Evolutionary conservation across 305 asterid species (phyloP).

Genomic region (Fraxinus nigra): DNA sequence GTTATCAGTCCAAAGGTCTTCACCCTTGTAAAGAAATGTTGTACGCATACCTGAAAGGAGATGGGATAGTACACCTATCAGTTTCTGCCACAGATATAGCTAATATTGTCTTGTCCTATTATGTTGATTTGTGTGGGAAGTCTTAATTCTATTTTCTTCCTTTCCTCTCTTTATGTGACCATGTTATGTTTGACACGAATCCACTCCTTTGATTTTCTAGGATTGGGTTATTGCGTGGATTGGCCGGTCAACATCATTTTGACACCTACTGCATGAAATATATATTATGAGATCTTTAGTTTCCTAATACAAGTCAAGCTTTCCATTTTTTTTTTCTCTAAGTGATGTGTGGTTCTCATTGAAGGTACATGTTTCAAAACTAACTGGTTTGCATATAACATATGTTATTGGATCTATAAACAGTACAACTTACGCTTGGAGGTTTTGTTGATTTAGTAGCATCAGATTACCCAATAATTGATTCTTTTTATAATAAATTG

Average conservation of each 20-base stretch:
- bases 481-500: slow-evolving; percentile 64
- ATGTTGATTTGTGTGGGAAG: slow-evolving; percentile 12
- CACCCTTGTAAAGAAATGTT: slow-evolving; percentile 68
- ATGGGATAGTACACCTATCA: slow-evolving; percentile 37
- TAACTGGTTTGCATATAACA: slow-evolving; percentile 8
- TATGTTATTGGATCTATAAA: slow-evolving; percentile 33
- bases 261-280: slow-evolving; percentile 68
- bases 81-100: slow-evolving; percentile 56
- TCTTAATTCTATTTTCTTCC: slow-evolving; percentile 21
- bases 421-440: slow-evolving; percentile 33
- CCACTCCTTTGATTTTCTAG: slow-evolving; percentile 73
- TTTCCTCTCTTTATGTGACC: slow-evolving; percentile 18
- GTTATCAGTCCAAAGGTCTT: slow-evolving; percentile 88
- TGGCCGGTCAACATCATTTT: slow-evolving; percentile 90
- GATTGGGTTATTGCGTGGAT: slow-evolving; percentile 87
- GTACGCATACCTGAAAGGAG: slow-evolving; percentile 69
- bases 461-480: slow-evolving; percentile 52
- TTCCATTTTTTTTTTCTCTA: slow-evolving; percentile 62
- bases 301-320: slow-evolving; percentile 95
- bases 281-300: slow-evolving; percentile 77
- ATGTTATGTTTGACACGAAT: slow-evolving; percentile 57
- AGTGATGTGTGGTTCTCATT: slow-evolving; percentile 79
- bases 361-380: slow-evolving; percentile 48
- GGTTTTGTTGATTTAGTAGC: slow-evolving; percentile 49
- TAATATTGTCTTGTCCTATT: slow-evolving; percentile 13